These are phyloP conservation scores for Cyclanthera cordifolia DNA, from an alignment of 306 rosid species.

Conservation along the genomic window DNA sequence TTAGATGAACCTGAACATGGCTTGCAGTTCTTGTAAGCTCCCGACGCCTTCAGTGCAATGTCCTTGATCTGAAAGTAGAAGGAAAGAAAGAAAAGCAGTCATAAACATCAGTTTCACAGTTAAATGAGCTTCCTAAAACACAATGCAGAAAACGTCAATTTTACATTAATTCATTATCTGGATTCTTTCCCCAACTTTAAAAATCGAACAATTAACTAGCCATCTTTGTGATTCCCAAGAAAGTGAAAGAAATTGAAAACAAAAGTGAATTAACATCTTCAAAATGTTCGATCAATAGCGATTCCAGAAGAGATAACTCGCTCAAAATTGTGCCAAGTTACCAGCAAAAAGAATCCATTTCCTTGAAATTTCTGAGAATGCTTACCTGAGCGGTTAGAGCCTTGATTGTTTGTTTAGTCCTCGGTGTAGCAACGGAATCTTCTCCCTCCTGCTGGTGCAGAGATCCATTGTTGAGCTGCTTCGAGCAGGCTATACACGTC, in stretches of 20 bases:
- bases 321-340: not conserved
- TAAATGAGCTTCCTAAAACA: too few relatives aligned
- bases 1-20: constrained; percentile 73
- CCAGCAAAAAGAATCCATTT: not conserved
- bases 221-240: not conserved
- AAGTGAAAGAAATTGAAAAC: too few relatives aligned
- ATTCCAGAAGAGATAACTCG: not conserved
- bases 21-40: constrained; percentile 86
- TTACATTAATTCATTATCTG: not conserved
- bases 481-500: constrained; percentile 89
- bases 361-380: constrained; percentile 9
- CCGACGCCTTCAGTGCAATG: constrained; percentile 92
- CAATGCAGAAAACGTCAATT: not conserved
- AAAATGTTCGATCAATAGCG: too few relatives aligned
- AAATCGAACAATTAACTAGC: not conserved
- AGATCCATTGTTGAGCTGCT: constrained; percentile 89
- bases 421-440: constrained; percentile 54
- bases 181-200: too few relatives aligned
- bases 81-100: too few relatives aligned
- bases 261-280: not conserved
- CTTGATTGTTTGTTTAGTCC: constrained; percentile 82
- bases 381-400: constrained; percentile 79
- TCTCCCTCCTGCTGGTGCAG: constrained; percentile 54
- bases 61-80: constrained; percentile 71
- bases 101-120: not conserved